Conservation (phyloP, 441 rosid species). For the Geranium incanum region DNA sequence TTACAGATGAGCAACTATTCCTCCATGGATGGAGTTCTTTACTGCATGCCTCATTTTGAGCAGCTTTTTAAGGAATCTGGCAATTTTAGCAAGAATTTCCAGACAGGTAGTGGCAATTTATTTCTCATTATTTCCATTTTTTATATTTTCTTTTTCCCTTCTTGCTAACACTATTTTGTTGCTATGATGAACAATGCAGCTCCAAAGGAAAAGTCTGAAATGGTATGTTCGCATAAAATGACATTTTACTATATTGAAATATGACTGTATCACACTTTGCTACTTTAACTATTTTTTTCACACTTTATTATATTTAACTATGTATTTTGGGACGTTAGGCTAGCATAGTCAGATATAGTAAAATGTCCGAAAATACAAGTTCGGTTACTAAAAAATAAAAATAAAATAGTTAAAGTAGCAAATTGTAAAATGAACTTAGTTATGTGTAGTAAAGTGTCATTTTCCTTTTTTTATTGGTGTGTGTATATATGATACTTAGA, state of each 20-base stretch:
- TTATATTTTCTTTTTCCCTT: background rate
- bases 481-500: background rate
- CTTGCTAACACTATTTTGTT: background rate
- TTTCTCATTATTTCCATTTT: constrained; percentile 3
- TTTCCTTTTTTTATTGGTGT: too few relatives aligned
- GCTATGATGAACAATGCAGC: background rate
- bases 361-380: too few relatives aligned
- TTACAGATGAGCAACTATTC: constrained; percentile 90
- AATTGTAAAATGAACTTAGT: too few relatives aligned
- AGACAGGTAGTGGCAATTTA: constrained; percentile 32
- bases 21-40: constrained; percentile 93
- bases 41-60: constrained; percentile 89
- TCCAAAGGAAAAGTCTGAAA: background rate
- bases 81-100: constrained; percentile 89
- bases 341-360: too few relatives aligned
- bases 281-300: too few relatives aligned
- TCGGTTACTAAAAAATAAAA: too few relatives aligned
- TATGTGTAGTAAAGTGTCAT: too few relatives aligned
- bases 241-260: too few relatives aligned
- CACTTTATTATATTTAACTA: too few relatives aligned
- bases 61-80: constrained; percentile 96
- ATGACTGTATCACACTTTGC: too few relatives aligned
- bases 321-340: too few relatives aligned
- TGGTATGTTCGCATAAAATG: background rate
- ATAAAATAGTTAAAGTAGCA: too few relatives aligned